Percentiles rank a stretch among this genome's conserved stretches.
Conservation (phyloP, 2,329 filamentous ascomycete species). For the Colletotrichum acutatum region DNA sequence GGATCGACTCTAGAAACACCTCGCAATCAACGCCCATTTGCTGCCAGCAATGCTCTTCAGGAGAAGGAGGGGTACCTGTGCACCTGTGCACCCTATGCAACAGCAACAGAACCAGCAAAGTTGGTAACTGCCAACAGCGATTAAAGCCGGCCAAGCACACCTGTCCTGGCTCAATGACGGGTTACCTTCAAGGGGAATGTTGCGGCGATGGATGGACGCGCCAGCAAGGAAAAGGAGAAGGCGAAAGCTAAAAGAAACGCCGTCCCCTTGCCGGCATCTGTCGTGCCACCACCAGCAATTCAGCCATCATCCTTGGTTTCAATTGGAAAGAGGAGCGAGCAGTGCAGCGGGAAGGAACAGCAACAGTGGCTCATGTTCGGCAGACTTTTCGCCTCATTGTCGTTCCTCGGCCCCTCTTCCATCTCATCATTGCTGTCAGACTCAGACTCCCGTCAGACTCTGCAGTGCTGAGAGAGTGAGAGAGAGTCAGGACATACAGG, state of each 20-base stretch:
- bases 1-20: conserved; percentile 28
- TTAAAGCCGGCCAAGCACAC: neutral
- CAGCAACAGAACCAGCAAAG: no score
- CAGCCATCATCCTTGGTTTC: conserved; percentile 30
- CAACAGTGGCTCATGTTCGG: conserved; percentile 2
- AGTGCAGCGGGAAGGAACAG: conserved; percentile 1
- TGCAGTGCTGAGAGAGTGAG: neutral
- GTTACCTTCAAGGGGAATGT: neutral
- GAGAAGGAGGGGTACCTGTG: neutral
- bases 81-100: no score
- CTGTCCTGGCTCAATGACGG: neutral
- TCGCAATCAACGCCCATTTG: conserved; percentile 17
- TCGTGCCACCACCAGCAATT: conserved; percentile 23
- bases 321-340: conserved; percentile 1
- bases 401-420: neutral
- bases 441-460: neutral
- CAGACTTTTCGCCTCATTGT: conserved; percentile 7
- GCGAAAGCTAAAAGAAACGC: conserved; percentile 28
- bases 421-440: conserved; percentile 5
- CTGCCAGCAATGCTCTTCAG: conserved; percentile 1
- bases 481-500: neutral
- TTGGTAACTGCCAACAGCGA: neutral
- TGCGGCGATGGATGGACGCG: neutral
- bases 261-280: conserved; percentile 20
- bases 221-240: conserved; percentile 27